A percentile compares a stretch with the other conserved stretches of the same genome.
Evolutionary conservation across 192 early-diverging fungal species (phyloP).

Genomic region (Mortierella hygrophila): DNA sequence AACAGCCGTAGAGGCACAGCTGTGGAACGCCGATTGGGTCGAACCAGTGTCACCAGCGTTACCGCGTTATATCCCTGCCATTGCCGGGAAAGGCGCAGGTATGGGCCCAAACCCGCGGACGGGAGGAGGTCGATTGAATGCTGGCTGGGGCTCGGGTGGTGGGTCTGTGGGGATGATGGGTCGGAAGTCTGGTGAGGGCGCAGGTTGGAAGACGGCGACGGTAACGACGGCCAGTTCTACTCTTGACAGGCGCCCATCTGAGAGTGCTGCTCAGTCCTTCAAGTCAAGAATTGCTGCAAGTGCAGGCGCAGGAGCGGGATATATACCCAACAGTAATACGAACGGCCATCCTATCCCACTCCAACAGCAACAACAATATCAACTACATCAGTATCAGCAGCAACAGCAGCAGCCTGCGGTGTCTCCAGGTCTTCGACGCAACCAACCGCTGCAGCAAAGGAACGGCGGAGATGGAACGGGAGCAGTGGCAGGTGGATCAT

Average conservation of each 20-base stretch:
- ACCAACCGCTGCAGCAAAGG: background rate
- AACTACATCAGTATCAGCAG: background rate
- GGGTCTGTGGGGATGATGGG: background rate
- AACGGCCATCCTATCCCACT: background rate
- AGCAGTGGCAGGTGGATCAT: background rate
- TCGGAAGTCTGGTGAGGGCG: background rate
- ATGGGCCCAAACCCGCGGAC: constrained; percentile 18
- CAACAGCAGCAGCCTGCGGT: background rate
- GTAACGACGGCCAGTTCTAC: background rate
- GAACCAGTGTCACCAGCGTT: constrained; percentile 35
- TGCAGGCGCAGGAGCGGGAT: background rate
- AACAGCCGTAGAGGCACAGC: constrained; percentile 24
- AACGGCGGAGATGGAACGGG: background rate
- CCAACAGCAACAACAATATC: background rate
- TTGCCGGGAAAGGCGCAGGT: constrained; percentile 33
- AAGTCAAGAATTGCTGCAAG: background rate
- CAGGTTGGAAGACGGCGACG: constrained; percentile 2
- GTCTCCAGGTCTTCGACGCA: background rate
- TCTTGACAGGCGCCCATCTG: background rate
- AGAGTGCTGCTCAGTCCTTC: background rate
- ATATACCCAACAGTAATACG: background rate
- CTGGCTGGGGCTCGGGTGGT: constrained; percentile 7
- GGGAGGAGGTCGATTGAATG: background rate
- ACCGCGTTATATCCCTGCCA: constrained; percentile 43
- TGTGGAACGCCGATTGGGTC: constrained; percentile 41